Conservation (phyloP, 805 yeast species). For the Kodamaea hsintzibuensis region DNA sequence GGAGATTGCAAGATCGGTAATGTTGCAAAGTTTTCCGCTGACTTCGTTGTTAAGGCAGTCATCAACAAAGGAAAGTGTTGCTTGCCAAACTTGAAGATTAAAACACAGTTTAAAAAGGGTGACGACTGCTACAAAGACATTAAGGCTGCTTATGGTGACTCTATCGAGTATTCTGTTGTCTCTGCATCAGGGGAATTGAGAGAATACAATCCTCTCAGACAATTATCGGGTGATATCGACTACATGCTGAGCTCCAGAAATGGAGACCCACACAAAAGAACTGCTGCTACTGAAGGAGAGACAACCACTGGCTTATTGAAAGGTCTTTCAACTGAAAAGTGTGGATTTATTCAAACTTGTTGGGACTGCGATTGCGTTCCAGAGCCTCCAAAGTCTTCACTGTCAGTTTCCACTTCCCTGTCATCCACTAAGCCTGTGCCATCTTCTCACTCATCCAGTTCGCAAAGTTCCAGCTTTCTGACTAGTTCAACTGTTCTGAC, state of each 20-base stretch:
- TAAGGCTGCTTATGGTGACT: constrained; percentile 10
- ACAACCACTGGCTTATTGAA: too few relatives aligned
- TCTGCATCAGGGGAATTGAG: not conserved
- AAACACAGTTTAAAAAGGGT: constrained; percentile 13
- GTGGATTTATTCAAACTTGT: constrained; percentile 9
- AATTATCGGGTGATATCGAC: not conserved
- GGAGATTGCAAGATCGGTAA: not conserved
- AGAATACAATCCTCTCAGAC: constrained; percentile 3
- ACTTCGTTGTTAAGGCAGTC: constrained; percentile 21
- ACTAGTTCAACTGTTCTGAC: not conserved
- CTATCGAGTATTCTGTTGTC: constrained; percentile 6
- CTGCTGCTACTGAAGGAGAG: too few relatives aligned
- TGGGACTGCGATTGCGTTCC: constrained; percentile 16
- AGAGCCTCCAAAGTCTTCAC: not conserved
- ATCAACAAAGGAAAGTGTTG: constrained; percentile 20
- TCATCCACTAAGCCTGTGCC: not conserved
- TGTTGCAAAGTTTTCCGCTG: constrained; percentile 16
- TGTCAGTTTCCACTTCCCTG: not conserved
- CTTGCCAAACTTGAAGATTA: constrained; percentile 24
- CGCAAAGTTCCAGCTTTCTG: not conserved
- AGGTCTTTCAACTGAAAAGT: constrained; percentile 1
- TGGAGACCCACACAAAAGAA: too few relatives aligned
- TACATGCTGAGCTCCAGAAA: not conserved
- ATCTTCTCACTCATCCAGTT: not conserved
- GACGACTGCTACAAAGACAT: constrained; percentile 5